These are phyloP conservation scores for Neospora caninum DNA, from an alignment of 169 alveolate species.

Conservation along the genomic window DNA sequence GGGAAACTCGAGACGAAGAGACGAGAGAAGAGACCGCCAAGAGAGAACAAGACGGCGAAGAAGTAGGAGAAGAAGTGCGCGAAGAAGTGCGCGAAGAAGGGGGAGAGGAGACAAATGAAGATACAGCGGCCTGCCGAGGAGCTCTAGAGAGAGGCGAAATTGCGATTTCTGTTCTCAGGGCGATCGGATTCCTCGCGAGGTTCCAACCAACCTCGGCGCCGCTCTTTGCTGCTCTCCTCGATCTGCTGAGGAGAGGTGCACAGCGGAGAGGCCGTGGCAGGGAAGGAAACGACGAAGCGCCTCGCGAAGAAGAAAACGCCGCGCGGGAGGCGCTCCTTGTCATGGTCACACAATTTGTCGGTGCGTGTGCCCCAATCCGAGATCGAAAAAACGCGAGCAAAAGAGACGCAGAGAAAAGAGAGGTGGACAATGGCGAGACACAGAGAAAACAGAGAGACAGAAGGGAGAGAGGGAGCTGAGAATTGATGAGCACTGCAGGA, in stretches of 20 bases:
- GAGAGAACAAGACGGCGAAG: too few species aligned
- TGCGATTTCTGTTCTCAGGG: background rate
- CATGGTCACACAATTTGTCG: background rate
- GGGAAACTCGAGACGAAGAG: too few species aligned
- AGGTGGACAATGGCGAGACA: too few species aligned
- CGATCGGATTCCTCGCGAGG: background rate
- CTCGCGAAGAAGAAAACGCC: background rate
- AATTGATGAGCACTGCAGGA: too few species aligned
- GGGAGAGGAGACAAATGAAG: background rate
- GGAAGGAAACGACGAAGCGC: background rate
- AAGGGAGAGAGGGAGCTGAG: too few species aligned
- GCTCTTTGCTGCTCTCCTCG: background rate
- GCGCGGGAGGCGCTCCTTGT: background rate
- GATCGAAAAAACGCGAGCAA: too few species aligned
- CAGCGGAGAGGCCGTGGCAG: background rate
- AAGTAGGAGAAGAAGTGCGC: too few species aligned
- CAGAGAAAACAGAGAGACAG: too few species aligned
- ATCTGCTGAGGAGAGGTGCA: background rate
- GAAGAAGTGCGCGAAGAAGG: too few species aligned
- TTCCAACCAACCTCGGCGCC: background rate
- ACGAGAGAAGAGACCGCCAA: too few species aligned
- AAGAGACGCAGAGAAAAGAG: too few species aligned
- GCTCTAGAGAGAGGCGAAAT: background rate
- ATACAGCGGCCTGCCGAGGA: background rate
- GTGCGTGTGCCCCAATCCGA: background rate